Evolutionary conservation across 1,139 yeast species (phyloP).

Genomic region (Blastobotrys raffinosifermentans): DNA sequence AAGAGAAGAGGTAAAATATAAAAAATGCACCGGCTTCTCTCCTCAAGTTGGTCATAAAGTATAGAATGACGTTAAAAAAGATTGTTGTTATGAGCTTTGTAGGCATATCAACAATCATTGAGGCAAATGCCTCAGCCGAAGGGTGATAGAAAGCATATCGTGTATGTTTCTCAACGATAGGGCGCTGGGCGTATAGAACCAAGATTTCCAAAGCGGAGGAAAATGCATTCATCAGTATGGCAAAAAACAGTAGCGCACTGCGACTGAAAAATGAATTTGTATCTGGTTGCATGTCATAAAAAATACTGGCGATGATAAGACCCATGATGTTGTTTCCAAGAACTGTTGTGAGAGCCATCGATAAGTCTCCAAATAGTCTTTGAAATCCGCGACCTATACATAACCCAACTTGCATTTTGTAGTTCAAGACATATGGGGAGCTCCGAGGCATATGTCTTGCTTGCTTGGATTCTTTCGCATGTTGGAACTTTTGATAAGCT

Average conservation of each 20-base stretch:
- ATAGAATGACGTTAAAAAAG: conserved; percentile 54
- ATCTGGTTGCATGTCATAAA: conserved; percentile 48
- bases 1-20: conserved; percentile 51
- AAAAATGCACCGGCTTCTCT: conserved; percentile 65
- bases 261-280: conserved; percentile 59
- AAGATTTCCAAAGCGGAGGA: conserved; percentile 68
- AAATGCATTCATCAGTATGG: conserved; percentile 71
- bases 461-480: conserved; percentile 49
- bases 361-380: conserved; percentile 61
- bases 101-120: conserved; percentile 63
- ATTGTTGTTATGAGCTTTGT: conserved; percentile 50
- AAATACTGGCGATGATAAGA: conserved; percentile 65
- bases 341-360: conserved; percentile 54
- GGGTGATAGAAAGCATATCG: conserved; percentile 71
- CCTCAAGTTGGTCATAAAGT: conserved; percentile 63
- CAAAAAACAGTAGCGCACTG: conserved; percentile 69
- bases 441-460: conserved; percentile 46
- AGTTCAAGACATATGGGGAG: conserved; percentile 64
- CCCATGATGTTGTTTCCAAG: conserved; percentile 69
- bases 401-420: conserved; percentile 56
- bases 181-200: conserved; percentile 63
- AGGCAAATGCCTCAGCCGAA: conserved; percentile 68
- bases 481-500: conserved; percentile 34
- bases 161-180: conserved; percentile 74
- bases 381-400: conserved; percentile 56